Evolutionary conservation across 2,329 filamentous ascomycete genomes (phyloP), one percentile per base, ranked within the genome.

Genomic region (Apiospora phragmitis): DNA sequence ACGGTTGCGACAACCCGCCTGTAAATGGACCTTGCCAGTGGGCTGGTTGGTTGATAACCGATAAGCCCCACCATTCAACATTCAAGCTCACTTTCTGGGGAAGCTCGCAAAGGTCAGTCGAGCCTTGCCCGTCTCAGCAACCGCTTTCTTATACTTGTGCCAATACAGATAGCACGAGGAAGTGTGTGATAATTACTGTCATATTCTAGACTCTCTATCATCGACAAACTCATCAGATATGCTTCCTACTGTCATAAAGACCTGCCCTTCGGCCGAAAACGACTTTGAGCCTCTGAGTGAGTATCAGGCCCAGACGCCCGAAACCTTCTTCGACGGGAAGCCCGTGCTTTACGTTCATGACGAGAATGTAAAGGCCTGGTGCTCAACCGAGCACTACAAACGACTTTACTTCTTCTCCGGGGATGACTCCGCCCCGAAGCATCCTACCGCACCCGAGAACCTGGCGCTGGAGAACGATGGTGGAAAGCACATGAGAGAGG

Each of bases 251-350:
- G 90, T 88, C 1, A 88, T 93, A 65, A 85, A 85, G 67, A 82
- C 82, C 3, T 83, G 89, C 38, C 92, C 91, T 6, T 82, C 85
- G 21, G 77, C 85, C 18, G 84, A 84, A 67, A 71, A 75, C 45
- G 88, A 90, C 77, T 95, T 90, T 81, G 90, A 87, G 43, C 83
- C 88, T 5, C 86, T 95, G 65, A 83, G 86, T 71, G 90, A 93
- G 72, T 92, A 94, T 78, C 89, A 94, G 79, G 85, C 90, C 68
- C 89, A 91, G 77, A 95, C 93, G 1, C 93, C 93, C 0, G 85
- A 86, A 71, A 91, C 88, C 55, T 95, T 95, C 82, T 91, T 91
- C 76, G 88, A 87, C 75, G 89, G 88, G 38, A 93, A 92, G 77
- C 90, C 93, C 1, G 87, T 95, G 59, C 86, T 95, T 4, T 89